Conservation (phyloP, 2,329 filamentous ascomycete genomes). For the Ascochyta fabae region DNA sequence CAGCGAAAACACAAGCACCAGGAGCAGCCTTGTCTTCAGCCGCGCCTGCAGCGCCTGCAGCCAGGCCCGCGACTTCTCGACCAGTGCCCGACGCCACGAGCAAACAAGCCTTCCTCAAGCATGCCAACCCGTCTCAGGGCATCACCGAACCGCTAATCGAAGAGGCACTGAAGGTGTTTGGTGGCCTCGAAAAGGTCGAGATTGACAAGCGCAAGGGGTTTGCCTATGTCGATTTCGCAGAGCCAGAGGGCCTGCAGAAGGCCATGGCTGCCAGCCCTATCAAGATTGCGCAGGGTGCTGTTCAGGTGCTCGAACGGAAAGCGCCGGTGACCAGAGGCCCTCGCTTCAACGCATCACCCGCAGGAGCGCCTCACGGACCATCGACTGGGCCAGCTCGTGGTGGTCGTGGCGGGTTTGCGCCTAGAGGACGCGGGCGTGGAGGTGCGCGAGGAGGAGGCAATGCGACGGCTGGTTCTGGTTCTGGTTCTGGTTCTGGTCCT, state of each 20-base stretch:
- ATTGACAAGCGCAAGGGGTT: slow-evolving; percentile 96
- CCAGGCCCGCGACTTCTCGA: slow-evolving; percentile 22
- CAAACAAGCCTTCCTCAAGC: slow-evolving; percentile 63
- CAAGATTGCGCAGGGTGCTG: slow-evolving; percentile 80
- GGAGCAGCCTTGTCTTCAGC: slow-evolving; percentile 24
- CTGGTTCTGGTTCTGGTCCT: neutral
- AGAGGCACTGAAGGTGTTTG: slow-evolving; percentile 75
- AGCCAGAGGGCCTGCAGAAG: slow-evolving; percentile 73
- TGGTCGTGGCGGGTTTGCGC: slow-evolving; percentile 41
- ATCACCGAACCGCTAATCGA: slow-evolving; percentile 83
- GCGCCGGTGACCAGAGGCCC: slow-evolving; percentile 54
- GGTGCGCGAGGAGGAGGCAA: slow-evolving; percentile 42
- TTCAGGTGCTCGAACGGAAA: slow-evolving; percentile 85
- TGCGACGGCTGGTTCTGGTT: slow-evolving; percentile 11
- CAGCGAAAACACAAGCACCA: slow-evolving; percentile 25
- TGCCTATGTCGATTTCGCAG: slow-evolving; percentile 87
- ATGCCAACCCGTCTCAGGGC: slow-evolving; percentile 82
- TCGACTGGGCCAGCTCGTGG: slow-evolving; percentile 40
- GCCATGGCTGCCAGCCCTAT: slow-evolving; percentile 84
- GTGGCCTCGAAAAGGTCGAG: slow-evolving; percentile 78
- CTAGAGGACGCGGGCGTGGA: slow-evolving; percentile 45
- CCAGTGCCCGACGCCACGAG: slow-evolving; percentile 42
- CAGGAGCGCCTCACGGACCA: slow-evolving; percentile 33
- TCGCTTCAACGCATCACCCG: slow-evolving; percentile 38
- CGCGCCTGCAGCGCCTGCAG: slow-evolving; percentile 17